Evolutionary conservation across 164 flowering plant genomes (phyloP).

Genomic region (Annona cherimola): DNA sequence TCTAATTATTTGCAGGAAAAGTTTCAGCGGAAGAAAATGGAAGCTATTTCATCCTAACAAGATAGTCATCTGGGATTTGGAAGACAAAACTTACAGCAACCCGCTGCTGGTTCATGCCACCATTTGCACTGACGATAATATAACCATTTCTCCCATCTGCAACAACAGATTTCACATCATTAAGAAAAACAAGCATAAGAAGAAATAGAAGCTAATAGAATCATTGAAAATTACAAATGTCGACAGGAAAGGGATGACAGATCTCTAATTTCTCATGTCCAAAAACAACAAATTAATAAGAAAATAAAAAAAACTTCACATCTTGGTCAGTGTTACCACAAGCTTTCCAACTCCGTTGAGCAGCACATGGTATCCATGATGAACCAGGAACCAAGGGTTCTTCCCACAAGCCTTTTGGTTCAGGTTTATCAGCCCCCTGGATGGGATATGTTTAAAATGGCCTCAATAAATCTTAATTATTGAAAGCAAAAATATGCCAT

Average conservation of each 20-base stretch:
- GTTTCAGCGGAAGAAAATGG: neutral
- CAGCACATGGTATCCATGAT: constrained; percentile 89
- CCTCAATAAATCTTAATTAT: neutral
- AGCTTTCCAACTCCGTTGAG: constrained; percentile 63
- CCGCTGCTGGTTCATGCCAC: constrained; percentile 98
- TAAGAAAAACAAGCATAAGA: neutral
- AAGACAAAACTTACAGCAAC: constrained; percentile 75
- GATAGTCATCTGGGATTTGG: neutral
- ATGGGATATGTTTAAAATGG: constrained; percentile 3
- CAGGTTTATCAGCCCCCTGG: constrained; percentile 65
- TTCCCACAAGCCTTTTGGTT: constrained; percentile 90
- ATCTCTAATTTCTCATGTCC: neutral
- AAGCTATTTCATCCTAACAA: no score
- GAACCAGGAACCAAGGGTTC: constrained; percentile 64
- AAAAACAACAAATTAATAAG: neutral
- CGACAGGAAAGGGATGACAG: neutral
- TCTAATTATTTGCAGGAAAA: neutral
- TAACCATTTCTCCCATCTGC: constrained; percentile 80
- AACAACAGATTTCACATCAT: constrained; percentile 11
- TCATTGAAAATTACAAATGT: neutral
- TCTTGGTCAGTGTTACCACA: constrained; percentile 39
- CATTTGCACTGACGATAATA: constrained; percentile 94
- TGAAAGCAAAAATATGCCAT: neutral
- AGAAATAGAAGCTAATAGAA: neutral
- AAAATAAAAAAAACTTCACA: neutral